These are phyloP conservation scores for Aspergillus panamensis DNA, from an alignment of 495 filamentous ascomycete species.

Conservation along the genomic window DNA sequence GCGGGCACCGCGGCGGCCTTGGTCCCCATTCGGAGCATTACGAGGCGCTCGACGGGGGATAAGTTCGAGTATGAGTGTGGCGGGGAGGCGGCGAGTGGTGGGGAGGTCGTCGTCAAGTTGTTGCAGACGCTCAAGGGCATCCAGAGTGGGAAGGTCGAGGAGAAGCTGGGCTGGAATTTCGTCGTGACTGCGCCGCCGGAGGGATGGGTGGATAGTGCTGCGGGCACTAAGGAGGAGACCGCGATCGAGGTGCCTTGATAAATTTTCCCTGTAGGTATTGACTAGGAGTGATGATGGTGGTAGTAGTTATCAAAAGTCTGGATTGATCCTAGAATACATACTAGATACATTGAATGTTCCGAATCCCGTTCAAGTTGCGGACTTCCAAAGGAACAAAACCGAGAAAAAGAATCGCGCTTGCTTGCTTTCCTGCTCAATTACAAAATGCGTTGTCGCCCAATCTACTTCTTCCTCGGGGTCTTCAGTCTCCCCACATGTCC, in stretches of 20 bases:
- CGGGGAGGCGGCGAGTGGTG: constrained; percentile 64
- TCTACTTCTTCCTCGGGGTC: neutral
- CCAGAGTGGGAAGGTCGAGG: constrained; percentile 72
- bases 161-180: constrained; percentile 68
- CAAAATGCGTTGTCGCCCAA: neutral
- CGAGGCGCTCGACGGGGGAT: constrained; percentile 61
- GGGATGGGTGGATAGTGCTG: constrained; percentile 28
- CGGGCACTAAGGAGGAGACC: constrained; percentile 22
- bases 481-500: constrained; percentile 11
- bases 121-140: constrained; percentile 77
- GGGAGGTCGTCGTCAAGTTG: constrained; percentile 64
- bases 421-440: neutral
- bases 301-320: neutral
- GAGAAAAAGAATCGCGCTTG: neutral
- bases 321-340: neutral
- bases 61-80: constrained; percentile 64
- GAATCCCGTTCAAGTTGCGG: neutral
- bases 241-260: constrained; percentile 31
- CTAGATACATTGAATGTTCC: constrained; percentile 1
- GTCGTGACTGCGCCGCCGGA: constrained; percentile 34
- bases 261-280: no score
- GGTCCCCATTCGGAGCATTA: constrained; percentile 87
- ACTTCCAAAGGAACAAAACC: neutral
- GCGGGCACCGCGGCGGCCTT: constrained; percentile 90
- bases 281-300: no score